Evolutionary conservation across 2,329 filamentous ascomycete genomes (phyloP), one percentile per base, ranked within the genome.

Genomic region (Hirsutella minnesotensis): DNA sequence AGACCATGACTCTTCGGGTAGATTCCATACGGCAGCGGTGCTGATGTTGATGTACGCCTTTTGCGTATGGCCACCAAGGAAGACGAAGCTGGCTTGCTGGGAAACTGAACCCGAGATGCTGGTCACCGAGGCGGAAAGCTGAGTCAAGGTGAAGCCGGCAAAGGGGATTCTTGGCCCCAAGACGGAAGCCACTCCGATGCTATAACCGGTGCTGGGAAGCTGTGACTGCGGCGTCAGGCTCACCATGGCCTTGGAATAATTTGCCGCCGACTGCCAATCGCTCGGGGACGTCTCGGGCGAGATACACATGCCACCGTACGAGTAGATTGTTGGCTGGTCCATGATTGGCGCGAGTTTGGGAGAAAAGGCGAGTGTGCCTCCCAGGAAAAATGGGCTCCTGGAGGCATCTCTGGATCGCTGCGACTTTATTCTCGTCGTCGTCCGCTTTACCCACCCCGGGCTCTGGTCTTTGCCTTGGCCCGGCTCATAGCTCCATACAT

Each of bases 41-140:
- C 86, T 94, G 83, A 94, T 95, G 59, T 95, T 94, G 64, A 95
- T 81, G 57, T 95, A 95, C 0, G 88, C 89, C 15, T 69, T 63
- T 51, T 78, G 70, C 0, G 88, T 94, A 57, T 95, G 88, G 1
- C 90, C 90, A 34, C 89, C 90, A 15, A 95, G 66, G 19, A 95
- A 65, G 12, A 95, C 77, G 50, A 86, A 90, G 52, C 81, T 81
- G 48, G 83, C 79, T 56, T 89, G 79, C 56, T 88, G 83, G 4
- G 79, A 82, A 34, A 81, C 67, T 3, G 70, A 68, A 3, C 76
- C 80, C 15, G 76, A 79, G 4, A 72, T 72, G 55, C 84, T 83
- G 18, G 81, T 80, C 50, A 78, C 80, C 1, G 83, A 82, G 0
- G 85, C 78, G 5, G 73, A 66, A 20, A 95, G 66, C 0, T 79